phyloP scores from a whole-genome alignment of 2,329 filamentous ascomycete species.

The Venturia effusa region DNA sequence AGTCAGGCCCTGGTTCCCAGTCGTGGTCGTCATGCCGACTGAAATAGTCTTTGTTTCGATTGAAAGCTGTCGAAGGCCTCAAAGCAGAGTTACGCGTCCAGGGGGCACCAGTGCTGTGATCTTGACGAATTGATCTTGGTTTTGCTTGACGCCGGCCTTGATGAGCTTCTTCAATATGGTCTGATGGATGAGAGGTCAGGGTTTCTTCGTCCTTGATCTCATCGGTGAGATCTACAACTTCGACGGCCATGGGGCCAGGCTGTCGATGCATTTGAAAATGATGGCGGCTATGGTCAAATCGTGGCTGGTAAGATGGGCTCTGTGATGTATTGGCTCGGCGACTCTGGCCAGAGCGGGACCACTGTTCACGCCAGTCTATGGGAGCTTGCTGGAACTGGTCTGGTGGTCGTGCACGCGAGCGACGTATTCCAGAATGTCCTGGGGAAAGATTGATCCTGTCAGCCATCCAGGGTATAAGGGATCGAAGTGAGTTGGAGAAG shows the following conservation, averaged over 20 bases:
- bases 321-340: not conserved
- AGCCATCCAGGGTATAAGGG: not conserved
- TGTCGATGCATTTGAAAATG: not conserved
- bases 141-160: not conserved
- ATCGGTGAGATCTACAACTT: conserved; percentile 1
- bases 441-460: not conserved
- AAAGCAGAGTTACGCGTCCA: not conserved
- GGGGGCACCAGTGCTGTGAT: not conserved
- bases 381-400: not conserved
- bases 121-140: not conserved
- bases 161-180: not conserved
- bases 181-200: not conserved
- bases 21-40: not conserved
- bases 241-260: not conserved
- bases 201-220: not conserved
- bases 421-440: not conserved
- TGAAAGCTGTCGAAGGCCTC: not conserved
- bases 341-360: not conserved
- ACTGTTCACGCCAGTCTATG: not conserved
- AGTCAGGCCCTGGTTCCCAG: not conserved
- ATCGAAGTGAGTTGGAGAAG: not conserved
- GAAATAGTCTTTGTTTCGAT: not conserved
- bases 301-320: not conserved
- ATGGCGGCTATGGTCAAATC: not conserved
- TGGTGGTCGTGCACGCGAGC: not conserved